Percentiles rank a stretch among this genome's conserved stretches.
Evolutionary conservation across 2,329 filamentous ascomycete species (phyloP).

Genomic region (Tolypocladium sp.): DNA sequence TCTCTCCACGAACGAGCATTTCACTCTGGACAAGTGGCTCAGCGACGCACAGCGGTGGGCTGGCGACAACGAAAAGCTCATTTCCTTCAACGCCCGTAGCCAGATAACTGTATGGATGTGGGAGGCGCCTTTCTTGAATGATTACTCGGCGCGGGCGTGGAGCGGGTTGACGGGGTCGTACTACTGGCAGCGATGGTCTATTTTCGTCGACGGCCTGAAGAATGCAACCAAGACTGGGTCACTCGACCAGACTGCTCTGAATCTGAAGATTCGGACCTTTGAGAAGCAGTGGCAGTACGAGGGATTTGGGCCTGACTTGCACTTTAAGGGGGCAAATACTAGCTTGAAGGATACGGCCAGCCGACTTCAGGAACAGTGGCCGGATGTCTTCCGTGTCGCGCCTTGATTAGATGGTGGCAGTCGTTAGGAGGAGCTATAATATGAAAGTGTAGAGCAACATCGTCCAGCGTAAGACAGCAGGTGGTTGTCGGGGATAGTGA

Average conservation of each 20-base stretch:
- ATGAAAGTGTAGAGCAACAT: too few relatives aligned
- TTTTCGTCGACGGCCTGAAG: slow-evolving; percentile 25
- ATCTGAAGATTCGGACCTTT: neutral
- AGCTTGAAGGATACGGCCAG: neutral
- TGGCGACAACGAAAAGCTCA: slow-evolving; percentile 19
- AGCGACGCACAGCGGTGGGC: slow-evolving; percentile 20
- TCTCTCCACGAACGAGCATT: slow-evolving; percentile 30
- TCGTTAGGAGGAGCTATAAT: too few relatives aligned
- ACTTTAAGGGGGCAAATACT: neutral
- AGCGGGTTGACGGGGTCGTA: slow-evolving; percentile 34
- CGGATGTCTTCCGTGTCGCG: neutral
- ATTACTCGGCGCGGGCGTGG: slow-evolving; percentile 42
- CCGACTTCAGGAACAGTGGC: neutral
- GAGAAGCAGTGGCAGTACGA: slow-evolving; percentile 1
- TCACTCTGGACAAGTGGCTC: slow-evolving; percentile 32
- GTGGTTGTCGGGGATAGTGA: too few relatives aligned
- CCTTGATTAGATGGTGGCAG: neutral
- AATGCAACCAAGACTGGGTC: neutral
- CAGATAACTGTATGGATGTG: slow-evolving; percentile 40
- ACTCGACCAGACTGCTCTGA: neutral
- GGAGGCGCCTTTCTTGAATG: slow-evolving; percentile 22
- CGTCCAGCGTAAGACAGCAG: too few relatives aligned
- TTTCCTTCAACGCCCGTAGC: slow-evolving; percentile 37
- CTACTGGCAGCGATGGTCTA: slow-evolving; percentile 35
- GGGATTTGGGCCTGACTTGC: neutral